phyloP scores from a whole-genome alignment of 495 filamentous ascomycete species.

The Cenococcum geophilum region DNA sequence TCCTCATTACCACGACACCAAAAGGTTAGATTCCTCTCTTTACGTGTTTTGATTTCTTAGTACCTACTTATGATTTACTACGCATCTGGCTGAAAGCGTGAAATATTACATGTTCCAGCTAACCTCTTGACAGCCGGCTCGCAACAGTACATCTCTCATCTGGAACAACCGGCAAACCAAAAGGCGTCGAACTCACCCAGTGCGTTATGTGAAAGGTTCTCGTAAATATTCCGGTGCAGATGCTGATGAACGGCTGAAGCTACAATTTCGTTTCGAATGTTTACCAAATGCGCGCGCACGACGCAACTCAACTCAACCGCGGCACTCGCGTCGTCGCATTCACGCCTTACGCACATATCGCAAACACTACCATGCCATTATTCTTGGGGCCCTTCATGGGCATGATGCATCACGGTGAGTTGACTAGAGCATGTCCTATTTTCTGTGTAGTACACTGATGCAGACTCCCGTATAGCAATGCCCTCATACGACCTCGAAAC shows the following conservation, averaged over 20 bases:
- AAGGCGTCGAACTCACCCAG: conserved; percentile 25
- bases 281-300: conserved; percentile 36
- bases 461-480: conserved; percentile 7
- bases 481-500: conserved; percentile 18
- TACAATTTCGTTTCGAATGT: conserved; percentile 27
- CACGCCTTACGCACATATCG: conserved; percentile 41
- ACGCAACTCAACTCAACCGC: conserved; percentile 32
- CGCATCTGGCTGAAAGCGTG: not conserved
- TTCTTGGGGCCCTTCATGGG: conserved; percentile 27
- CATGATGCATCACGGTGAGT: conserved; percentile 16
- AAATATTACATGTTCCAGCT: not conserved
- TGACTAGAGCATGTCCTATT: not conserved
- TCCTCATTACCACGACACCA: conserved; percentile 35
- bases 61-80: too few relatives aligned
- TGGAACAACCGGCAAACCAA: conserved; percentile 26
- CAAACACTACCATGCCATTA: conserved; percentile 38
- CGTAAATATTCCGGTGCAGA: not conserved
- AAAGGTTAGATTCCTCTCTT: not conserved
- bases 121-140: not conserved
- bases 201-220: not conserved
- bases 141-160: conserved; percentile 17
- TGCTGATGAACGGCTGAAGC: not conserved
- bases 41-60: too few relatives aligned
- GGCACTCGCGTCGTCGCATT: conserved; percentile 34
- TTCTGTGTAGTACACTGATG: not conserved